Percentiles rank a stretch among this genome's conserved stretches.
phyloP scores from a whole-genome alignment of 1,139 yeast species.

The Yamadazyma atmosphaerica region DNA sequence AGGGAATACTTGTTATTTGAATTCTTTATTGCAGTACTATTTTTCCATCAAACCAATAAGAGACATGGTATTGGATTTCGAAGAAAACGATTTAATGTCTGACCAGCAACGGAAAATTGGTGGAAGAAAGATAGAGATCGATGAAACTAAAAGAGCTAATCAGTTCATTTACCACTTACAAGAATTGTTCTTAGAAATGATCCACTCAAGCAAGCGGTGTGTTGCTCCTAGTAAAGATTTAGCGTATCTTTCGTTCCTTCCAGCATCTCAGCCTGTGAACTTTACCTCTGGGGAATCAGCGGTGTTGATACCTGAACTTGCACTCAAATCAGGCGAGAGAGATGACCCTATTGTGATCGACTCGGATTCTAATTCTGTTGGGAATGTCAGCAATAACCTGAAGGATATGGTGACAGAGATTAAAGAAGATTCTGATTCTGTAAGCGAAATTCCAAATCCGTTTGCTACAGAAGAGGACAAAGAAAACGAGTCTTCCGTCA shows the following conservation, averaged over 20 bases:
- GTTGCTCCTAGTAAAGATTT: conserved; percentile 82
- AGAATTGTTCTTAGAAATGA: conserved; percentile 68
- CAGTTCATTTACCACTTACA: conserved; percentile 77
- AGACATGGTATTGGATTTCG: conserved; percentile 59
- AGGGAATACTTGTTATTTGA: conserved; percentile 93
- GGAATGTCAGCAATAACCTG: conserved; percentile 8
- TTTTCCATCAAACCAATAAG: conserved; percentile 84
- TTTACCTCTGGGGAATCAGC: conserved; percentile 30
- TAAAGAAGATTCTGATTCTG: conserved; percentile 8
- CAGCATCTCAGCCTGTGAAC: conserved; percentile 65
- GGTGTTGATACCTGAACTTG: not conserved
- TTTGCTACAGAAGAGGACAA: not conserved
- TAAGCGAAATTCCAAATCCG: conserved; percentile 8
- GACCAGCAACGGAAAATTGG: conserved; percentile 64
- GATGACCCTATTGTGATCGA: conserved; percentile 14
- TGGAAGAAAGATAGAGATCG: conserved; percentile 71
- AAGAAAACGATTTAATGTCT: conserved; percentile 25
- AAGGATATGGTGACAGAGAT: conserved; percentile 13
- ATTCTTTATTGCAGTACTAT: conserved; percentile 85
- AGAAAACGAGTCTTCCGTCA: not conserved
- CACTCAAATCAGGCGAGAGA: conserved; percentile 11
- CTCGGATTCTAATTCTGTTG: conserved; percentile 12
- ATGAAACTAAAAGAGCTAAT: conserved; percentile 77
- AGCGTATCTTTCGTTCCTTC: conserved; percentile 86
- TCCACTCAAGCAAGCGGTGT: conserved; percentile 58